Evolutionary conservation across 2,329 filamentous ascomycete genomes (phyloP).

Genomic region (Talaromyces sp.): DNA sequence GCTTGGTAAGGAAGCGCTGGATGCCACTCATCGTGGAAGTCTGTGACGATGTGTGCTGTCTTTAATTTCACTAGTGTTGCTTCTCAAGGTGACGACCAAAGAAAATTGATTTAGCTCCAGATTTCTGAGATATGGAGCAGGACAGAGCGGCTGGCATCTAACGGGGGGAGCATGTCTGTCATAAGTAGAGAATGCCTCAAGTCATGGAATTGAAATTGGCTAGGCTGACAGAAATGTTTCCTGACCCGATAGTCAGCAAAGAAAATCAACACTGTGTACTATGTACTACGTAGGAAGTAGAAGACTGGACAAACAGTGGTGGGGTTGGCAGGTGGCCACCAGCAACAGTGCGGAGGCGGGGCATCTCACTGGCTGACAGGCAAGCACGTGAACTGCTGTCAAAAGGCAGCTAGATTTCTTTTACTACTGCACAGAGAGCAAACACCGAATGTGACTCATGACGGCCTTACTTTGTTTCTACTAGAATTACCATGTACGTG

Average conservation of each 20-base stretch:
- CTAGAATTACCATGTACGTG: neutral
- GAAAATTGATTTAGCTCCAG: neutral
- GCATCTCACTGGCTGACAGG: neutral
- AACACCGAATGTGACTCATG: no score
- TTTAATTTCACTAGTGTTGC: neutral
- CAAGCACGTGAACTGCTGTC: neutral
- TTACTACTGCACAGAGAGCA: neutral
- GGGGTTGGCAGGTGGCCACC: neutral
- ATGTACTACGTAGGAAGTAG: no score
- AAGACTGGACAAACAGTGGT: neutral
- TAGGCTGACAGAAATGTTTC: neutral
- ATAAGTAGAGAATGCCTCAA: neutral
- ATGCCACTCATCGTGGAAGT: constrained; percentile 39
- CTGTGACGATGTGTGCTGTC: neutral
- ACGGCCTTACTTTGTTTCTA: neutral
- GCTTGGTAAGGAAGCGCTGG: constrained; percentile 41
- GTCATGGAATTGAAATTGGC: neutral
- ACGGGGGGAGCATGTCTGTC: neutral
- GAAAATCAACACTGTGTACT: neutral
- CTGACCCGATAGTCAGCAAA: neutral
- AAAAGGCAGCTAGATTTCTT: neutral
- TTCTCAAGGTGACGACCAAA: neutral
- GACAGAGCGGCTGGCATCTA: neutral
- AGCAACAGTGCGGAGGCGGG: neutral
- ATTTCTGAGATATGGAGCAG: neutral